Base-by-base conservation (phyloP, 148 eudicot genomes). In the Nepenthes gracilis region DNA sequence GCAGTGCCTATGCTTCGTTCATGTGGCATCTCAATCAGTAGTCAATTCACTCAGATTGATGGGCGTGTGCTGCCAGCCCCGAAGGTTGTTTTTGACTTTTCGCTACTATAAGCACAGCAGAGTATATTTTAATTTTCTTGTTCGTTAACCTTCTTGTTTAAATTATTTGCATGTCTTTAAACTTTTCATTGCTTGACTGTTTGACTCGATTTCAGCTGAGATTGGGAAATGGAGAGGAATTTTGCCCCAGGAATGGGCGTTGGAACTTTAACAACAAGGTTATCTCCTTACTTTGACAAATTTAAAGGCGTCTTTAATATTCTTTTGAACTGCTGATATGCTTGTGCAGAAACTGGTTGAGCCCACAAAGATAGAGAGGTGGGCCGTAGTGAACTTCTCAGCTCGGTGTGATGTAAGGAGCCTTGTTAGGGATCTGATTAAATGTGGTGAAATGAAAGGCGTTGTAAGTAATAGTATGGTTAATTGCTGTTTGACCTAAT, bases 181-280 rank as follows among this genome's bases (percentile, higher is more conserved):
- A 36, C 4, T 23, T 55, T 36, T 10, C 11, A 60, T 15, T 68
- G 15, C 12, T 13, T 66, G 59, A n/a, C 23, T 33, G 10, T 38
- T 12, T 43, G 36, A 58, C 57, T 38, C 59, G 54, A 32, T 60
- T 69, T 32, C 77, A 92, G 98, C 61, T 92, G 65, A 92, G 80
- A 77, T 72, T 66, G 2, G 98, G 96, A 32, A 81, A 80, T 66
- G 96, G 94, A 13, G 97, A 85, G 57, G 97, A 92, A 47, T 80
- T 92, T 55, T 82, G 83, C 67, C 79, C 98, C 2, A 72, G 96
- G 36, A 92, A 92, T 68, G 98, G 98, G 6, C 63, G 98, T 12
- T 92, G 98, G 98, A 92, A 92, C 54, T 84, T 92, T 62, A 92
- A 85, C 54, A 83, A 92, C 55, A 92, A 88, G 96, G 98, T 92